These are phyloP conservation scores for Pleurotus djamor DNA, from an alignment of 768 basidiomycete genomes.

Conservation along the genomic window DNA sequence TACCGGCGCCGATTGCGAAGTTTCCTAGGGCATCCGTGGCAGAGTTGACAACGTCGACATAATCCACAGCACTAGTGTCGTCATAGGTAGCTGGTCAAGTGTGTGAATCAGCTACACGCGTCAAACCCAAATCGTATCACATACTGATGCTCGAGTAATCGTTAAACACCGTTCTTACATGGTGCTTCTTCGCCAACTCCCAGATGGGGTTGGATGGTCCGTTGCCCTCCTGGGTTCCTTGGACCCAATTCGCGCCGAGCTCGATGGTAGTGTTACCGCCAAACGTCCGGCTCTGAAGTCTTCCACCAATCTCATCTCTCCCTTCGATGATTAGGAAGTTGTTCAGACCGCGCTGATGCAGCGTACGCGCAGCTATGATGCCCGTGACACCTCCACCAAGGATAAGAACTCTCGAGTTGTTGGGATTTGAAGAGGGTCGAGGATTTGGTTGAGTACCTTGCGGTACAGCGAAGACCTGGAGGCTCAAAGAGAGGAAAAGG, in stretches of 20 bases:
- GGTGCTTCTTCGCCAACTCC: conserved; percentile 53
- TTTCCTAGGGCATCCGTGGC: conserved; percentile 36
- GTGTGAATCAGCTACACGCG: neutral
- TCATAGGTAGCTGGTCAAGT: conserved; percentile 48
- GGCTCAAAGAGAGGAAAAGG: neutral
- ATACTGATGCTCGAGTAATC: conserved; percentile 43
- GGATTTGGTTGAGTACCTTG: neutral
- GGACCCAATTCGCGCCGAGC: conserved; percentile 56
- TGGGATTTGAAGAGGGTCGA: neutral
- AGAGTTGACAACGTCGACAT: conserved; percentile 37
- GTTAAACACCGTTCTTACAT: conserved; percentile 41
- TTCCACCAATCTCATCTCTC: conserved; percentile 56
- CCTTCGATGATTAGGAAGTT: conserved; percentile 64
- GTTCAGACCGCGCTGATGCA: conserved; percentile 50
- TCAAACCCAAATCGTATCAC: conserved; percentile 14
- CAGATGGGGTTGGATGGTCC: conserved; percentile 62
- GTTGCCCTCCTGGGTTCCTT: conserved; percentile 40
- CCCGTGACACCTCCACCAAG: conserved; percentile 69
- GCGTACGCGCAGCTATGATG: conserved; percentile 59
- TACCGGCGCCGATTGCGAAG: conserved; percentile 46
- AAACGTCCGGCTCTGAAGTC: conserved; percentile 48
- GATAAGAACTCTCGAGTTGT: conserved; percentile 42
- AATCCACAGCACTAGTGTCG: conserved; percentile 46
- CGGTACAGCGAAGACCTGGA: neutral
- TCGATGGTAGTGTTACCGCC: conserved; percentile 48